Base-by-base conservation (phyloP, 2,329 filamentous ascomycete species). In the Xylariaceae sp. region DNA sequence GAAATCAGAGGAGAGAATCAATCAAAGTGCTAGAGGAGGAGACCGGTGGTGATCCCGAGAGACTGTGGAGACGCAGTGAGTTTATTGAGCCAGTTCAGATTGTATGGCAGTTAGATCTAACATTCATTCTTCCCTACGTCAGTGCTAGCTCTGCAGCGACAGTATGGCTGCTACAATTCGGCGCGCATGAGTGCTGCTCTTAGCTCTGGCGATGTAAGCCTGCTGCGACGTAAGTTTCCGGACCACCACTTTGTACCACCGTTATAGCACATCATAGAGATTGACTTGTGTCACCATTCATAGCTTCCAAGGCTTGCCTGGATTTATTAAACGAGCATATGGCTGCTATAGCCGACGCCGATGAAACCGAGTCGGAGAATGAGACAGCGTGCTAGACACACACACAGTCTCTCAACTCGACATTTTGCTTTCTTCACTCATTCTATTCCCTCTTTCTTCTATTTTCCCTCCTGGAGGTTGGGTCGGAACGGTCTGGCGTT, bases 111-210 rank as follows among this genome's bases (percentile, higher is more conserved):
- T n/a, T n/a, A n/a, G n/a, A n/a, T n/a, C n/a, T n/a, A n/a, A n/a
- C n/a, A n/a, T n/a, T n/a, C n/a, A n/a, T n/a, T n/a, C n/a, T n/a
- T n/a, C n/a, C n/a, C n/a, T n/a, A n/a, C n/a, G n/a, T n/a, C n/a
- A 52, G 76, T 76, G 73, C 64, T 76, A 2, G 66, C 70, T 38
- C 62, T 76, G 7, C 73, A 76, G 56, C 61, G 64, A 48, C 64
- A 60, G 5, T 76, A 72, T 42, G 68, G 68, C 5, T 76, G 73
- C 59, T 76, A 76, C 51, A 73, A 69, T 22, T 76, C 72, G 16
- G 70, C 72, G 12, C 60, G 73, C 23, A 74, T 76, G 56, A 70
- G 72, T 39, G 63, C 74, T 34, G 73, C 73, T 1, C 57, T 73
- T 12, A 66, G 66, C 34, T 68, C 69, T 0, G 67, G 67, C 19